A percentile compares a stretch with the other conserved stretches of the same genome.
These are phyloP conservation scores for Kokia cookei DNA, from an alignment of 441 rosid genomes.

Conservation along the genomic window DNA sequence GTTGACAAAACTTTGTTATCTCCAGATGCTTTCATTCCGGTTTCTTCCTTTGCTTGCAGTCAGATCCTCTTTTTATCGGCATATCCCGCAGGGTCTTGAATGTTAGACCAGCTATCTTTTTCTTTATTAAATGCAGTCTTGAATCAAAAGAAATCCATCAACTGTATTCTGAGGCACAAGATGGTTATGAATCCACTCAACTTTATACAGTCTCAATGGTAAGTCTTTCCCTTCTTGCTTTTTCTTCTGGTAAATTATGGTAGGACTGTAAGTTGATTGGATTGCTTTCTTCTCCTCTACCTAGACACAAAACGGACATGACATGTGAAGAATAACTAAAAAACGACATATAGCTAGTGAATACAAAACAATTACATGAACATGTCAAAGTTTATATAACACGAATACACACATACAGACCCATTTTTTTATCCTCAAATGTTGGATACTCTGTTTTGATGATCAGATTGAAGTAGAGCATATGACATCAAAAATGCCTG, in stretches of 20 bases:
- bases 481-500: conserved; percentile 79
- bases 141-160: conserved; percentile 63
- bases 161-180: conserved; percentile 69
- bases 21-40: neutral
- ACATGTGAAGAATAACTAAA: neutral
- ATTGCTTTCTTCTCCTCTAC: neutral
- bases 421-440: neutral
- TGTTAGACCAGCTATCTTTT: conserved; percentile 81
- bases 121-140: conserved; percentile 65
- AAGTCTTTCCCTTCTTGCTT: conserved; percentile 14
- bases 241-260: neutral
- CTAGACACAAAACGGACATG: neutral
- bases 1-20: neutral
- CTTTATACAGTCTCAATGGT: conserved; percentile 71
- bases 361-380: neutral
- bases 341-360: neutral
- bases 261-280: neutral
- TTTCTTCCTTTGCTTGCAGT: conserved; percentile 28
- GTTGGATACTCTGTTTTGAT: neutral
- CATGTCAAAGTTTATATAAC: neutral
- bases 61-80: conserved; percentile 62
- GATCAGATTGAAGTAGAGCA: conserved; percentile 58
- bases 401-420: neutral
- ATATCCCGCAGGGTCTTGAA: conserved; percentile 68
- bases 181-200: conserved; percentile 84